phyloP scores from a whole-genome alignment of 192 early-diverging fungal genomes.

The Gamsiella multidivaricata region DNA sequence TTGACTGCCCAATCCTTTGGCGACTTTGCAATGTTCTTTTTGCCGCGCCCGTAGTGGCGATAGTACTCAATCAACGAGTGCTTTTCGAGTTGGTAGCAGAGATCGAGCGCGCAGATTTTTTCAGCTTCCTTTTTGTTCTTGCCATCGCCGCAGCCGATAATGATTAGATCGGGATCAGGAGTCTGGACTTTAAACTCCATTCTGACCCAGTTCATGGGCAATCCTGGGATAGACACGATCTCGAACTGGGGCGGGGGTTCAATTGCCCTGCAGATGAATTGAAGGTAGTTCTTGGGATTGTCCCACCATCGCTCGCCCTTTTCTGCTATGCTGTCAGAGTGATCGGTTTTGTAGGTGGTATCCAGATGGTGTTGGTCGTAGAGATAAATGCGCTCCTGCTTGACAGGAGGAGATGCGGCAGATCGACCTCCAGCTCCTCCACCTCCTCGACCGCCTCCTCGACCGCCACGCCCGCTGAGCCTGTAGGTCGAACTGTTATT shows the following conservation, averaged over 20 bases:
- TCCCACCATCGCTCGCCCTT: conserved; percentile 56
- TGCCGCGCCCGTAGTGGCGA: conserved; percentile 49
- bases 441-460: conserved; percentile 23
- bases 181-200: conserved; percentile 50
- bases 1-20: conserved; percentile 54
- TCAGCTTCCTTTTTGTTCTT: conserved; percentile 59
- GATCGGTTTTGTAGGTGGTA: conserved; percentile 40
- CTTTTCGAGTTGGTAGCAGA: conserved; percentile 52
- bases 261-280: conserved; percentile 43
- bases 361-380: conserved; percentile 53
- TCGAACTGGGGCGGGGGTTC: conserved; percentile 49
- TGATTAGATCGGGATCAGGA: conserved; percentile 35
- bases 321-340: conserved; percentile 26
- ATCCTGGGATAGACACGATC: conserved; percentile 17
- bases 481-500: neutral
- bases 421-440: conserved; percentile 19
- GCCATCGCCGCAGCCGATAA: conserved; percentile 50
- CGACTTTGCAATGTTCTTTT: conserved; percentile 42
- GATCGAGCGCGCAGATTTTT: conserved; percentile 48
- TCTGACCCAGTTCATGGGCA: conserved; percentile 50
- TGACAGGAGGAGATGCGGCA: conserved; percentile 21
- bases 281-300: conserved; percentile 50
- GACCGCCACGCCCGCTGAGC: conserved; percentile 5
- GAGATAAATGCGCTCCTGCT: conserved; percentile 40
- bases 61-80: conserved; percentile 50